Evolutionary conservation across 148 eudicot species (phyloP).

Genomic region (Rhododendron henanense): DNA sequence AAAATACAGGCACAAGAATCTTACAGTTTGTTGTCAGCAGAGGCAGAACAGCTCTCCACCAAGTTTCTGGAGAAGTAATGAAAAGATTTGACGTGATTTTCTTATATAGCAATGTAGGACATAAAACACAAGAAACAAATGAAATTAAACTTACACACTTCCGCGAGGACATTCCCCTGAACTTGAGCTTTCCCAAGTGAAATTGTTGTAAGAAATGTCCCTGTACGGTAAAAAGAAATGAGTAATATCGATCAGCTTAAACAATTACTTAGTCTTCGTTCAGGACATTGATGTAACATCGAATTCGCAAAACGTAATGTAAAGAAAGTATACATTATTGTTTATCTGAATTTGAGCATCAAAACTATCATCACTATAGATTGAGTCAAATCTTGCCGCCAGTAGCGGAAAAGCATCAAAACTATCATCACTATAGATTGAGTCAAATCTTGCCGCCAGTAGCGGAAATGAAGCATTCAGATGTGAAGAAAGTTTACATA

Average conservation of each 20-base stretch:
- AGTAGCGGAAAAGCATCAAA: not conserved
- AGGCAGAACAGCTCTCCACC: slow-evolving; percentile 51
- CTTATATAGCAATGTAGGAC: not conserved
- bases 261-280: not conserved
- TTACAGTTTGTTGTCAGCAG: slow-evolving; percentile 34
- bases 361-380: not conserved
- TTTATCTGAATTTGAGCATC: not conserved
- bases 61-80: slow-evolving; percentile 35
- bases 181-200: slow-evolving; percentile 35
- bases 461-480: not conserved
- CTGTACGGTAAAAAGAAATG: slow-evolving; percentile 24
- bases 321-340: not conserved
- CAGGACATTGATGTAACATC: not conserved
- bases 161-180: slow-evolving; percentile 39
- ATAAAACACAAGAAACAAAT: not conserved
- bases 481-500: slow-evolving; percentile 12
- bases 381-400: not conserved
- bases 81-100: slow-evolving; percentile 4
- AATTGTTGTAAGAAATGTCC: slow-evolving; percentile 49
- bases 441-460: not conserved
- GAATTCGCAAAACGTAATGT: not conserved
- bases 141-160: slow-evolving; percentile 37
- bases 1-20: slow-evolving; percentile 11
- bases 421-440: not conserved
- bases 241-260: not conserved